These are phyloP conservation scores for Solanum virginianum DNA, from an alignment of 257 asterid species.

Conservation along the genomic window DNA sequence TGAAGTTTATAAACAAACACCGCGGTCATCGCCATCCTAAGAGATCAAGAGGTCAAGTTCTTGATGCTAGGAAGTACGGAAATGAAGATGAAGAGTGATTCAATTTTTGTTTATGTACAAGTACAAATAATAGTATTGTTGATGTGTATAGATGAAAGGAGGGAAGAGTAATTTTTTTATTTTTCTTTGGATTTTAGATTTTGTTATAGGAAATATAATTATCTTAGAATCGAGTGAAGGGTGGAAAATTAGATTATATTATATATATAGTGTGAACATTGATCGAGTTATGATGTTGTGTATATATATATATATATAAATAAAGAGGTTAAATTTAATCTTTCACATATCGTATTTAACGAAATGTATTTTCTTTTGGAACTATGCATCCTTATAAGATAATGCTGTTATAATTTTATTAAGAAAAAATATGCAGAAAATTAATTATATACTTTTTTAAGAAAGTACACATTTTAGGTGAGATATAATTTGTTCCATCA, in stretches of 20 bases:
- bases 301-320: background rate
- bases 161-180: background rate
- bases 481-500: background rate
- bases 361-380: background rate
- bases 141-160: background rate
- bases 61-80: slow-evolving; percentile 20
- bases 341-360: too few relatives aligned
- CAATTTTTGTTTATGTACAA: background rate
- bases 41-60: slow-evolving; percentile 21
- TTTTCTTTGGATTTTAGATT: background rate
- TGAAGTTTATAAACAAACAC: slow-evolving; percentile 27
- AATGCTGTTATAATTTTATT: background rate
- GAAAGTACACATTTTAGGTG: background rate
- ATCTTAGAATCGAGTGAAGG: background rate
- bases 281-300: background rate
- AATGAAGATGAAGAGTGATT: slow-evolving; percentile 30
- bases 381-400: background rate
- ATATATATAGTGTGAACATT: background rate
- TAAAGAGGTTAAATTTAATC: background rate
- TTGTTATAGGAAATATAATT: background rate
- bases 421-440: background rate
- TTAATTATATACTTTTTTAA: too few relatives aligned
- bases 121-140: background rate
- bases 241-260: background rate
- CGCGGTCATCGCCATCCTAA: slow-evolving; percentile 28